A percentile compares a stretch with the other conserved stretches of the same genome.
Evolutionary conservation across 148 eudicot genomes (phyloP).

Genomic region (Euryodendron excelsum): DNA sequence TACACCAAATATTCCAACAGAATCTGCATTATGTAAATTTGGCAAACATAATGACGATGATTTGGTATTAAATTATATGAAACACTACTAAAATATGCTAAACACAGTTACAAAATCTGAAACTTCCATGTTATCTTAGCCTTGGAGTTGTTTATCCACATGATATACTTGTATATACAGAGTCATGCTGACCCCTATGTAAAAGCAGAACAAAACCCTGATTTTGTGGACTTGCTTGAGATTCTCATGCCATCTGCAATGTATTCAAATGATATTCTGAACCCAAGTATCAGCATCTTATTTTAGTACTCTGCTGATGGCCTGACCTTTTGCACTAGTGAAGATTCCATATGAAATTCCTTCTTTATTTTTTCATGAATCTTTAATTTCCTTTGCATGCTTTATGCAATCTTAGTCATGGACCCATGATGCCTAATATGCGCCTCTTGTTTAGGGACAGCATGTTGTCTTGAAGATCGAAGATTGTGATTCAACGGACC

Average conservation of each 20-base stretch:
- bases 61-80: neutral
- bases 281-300: neutral
- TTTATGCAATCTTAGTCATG: neutral
- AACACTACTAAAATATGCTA: neutral
- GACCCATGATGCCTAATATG: neutral
- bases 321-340: neutral
- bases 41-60: neutral
- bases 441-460: neutral
- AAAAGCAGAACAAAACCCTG: neutral
- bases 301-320: neutral
- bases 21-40: too few relatives aligned
- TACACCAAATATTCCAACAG: too few relatives aligned
- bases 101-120: neutral
- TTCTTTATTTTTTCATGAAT: neutral
- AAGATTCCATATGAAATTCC: neutral
- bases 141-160: neutral
- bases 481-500: neutral
- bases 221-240: neutral
- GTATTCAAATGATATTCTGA: neutral
- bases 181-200: too few relatives aligned
- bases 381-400: neutral
- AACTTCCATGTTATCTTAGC: neutral
- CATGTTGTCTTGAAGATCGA: neutral
- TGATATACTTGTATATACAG: too few relatives aligned
- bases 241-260: neutral